Conservation (phyloP, 495 filamentous ascomycete species). For the Penicillium parvum region DNA sequence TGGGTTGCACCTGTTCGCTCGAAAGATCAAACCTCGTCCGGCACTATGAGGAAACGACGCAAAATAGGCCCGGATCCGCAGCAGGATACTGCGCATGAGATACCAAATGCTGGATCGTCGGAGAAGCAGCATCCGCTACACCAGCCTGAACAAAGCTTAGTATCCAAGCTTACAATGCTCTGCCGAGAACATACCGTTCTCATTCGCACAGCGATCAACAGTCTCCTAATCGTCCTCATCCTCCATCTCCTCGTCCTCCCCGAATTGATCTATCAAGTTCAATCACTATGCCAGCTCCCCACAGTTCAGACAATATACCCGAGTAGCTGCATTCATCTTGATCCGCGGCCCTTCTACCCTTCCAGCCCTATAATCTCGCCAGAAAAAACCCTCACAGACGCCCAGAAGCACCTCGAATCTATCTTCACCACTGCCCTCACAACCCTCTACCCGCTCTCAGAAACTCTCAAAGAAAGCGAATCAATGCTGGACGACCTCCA, state of each 20-base stretch:
- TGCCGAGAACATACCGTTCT: constrained; percentile 6
- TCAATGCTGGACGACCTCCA: constrained; percentile 30
- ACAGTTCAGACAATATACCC: constrained; percentile 28
- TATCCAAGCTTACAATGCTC: constrained; percentile 1
- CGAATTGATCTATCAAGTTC: constrained; percentile 37
- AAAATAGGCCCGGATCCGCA: constrained; percentile 15
- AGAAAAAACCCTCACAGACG: constrained; percentile 20
- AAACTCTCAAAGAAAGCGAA: constrained; percentile 35
- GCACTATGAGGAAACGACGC: constrained; percentile 25
- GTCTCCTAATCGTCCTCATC: constrained; percentile 29
- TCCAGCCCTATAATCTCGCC: constrained; percentile 13
- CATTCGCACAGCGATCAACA: constrained; percentile 28
- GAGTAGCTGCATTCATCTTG: constrained; percentile 28
- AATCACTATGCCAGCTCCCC: constrained; percentile 30
- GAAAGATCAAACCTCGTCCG: constrained; percentile 8
- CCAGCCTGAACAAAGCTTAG: not conserved
- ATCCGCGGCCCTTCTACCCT: constrained; percentile 7
- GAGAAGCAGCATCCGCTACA: too few species aligned
- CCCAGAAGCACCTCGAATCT: constrained; percentile 30
- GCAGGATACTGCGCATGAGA: not conserved
- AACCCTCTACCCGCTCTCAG: constrained; percentile 26
- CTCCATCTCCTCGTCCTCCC: constrained; percentile 39
- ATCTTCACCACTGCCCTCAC: constrained; percentile 33
- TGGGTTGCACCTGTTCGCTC: constrained; percentile 36
- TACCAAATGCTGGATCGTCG: too few species aligned